phyloP scores from a whole-genome alignment of 495 filamentous ascomycete species.

The Bryoglossum gracile region DNA sequence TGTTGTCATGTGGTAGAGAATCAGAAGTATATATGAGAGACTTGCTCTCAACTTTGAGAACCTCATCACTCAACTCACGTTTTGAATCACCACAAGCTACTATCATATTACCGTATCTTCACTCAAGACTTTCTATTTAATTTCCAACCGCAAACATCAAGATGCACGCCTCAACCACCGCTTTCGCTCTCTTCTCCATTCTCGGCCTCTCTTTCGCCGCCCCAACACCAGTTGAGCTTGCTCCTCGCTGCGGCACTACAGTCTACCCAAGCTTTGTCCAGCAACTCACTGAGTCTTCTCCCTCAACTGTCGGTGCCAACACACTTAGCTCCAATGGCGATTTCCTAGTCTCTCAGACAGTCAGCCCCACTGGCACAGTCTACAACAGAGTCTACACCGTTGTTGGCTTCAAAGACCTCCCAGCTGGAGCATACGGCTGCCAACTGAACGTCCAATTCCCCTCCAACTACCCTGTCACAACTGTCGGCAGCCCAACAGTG shows the following conservation, averaged over 20 bases:
- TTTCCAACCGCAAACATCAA: background rate
- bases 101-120: background rate
- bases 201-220: conserved; percentile 11
- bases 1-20: background rate
- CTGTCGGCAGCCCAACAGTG: conserved; percentile 8
- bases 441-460: conserved; percentile 18
- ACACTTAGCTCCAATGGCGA: conserved; percentile 1
- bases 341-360: conserved; percentile 14
- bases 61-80: background rate
- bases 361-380: conserved; percentile 4
- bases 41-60: background rate
- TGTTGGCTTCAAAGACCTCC: conserved; percentile 17
- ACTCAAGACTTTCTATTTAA: background rate
- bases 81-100: background rate
- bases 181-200: conserved; percentile 13
- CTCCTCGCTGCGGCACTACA: conserved; percentile 20
- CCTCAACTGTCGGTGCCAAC: conserved; percentile 2
- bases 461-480: conserved; percentile 9
- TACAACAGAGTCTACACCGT: conserved; percentile 19
- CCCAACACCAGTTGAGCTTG: conserved; percentile 19
- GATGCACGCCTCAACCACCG: conserved; percentile 5
- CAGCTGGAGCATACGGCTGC: conserved; percentile 15
- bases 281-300: conserved; percentile 9
- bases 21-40: background rate
- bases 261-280: conserved; percentile 17